A percentile compares a stretch with the other conserved stretches of the same genome.
Conservation (phyloP, 176 grass and related monocot species). For the Triticum monococcum region DNA sequence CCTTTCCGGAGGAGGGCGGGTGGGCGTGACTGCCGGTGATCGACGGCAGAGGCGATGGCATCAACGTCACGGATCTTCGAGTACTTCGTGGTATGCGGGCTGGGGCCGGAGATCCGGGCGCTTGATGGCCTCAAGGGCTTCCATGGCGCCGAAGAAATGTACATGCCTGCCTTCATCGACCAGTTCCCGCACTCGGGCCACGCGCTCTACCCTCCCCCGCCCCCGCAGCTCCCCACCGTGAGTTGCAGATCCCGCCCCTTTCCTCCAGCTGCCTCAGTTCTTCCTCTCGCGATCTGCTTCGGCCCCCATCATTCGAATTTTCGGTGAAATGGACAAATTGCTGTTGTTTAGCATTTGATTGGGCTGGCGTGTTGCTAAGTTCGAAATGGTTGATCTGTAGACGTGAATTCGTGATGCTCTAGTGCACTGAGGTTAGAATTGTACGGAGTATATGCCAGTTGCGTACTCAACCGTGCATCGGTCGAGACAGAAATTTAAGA, state of each 20-base stretch:
- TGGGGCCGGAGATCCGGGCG: slow-evolving; percentile 89
- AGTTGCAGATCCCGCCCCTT: slow-evolving; percentile 60
- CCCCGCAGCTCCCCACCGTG: slow-evolving; percentile 94
- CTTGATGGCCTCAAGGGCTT: slow-evolving; percentile 84
- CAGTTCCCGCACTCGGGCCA: slow-evolving; percentile 81
- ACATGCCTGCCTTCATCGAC: slow-evolving; percentile 86
- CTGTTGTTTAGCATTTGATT: slow-evolving; percentile 9
- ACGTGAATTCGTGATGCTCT: slow-evolving; percentile 18
- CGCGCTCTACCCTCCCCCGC: slow-evolving; percentile 79
- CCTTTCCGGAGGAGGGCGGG: neutral
- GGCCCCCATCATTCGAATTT: neutral
- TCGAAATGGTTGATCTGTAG: neutral
- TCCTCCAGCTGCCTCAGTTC: slow-evolving; percentile 34
- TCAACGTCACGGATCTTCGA: slow-evolving; percentile 69
- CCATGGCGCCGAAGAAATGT: slow-evolving; percentile 71
- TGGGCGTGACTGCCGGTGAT: neutral
- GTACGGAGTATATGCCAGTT: neutral
- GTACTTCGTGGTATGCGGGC: slow-evolving; percentile 98
- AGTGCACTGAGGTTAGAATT: neutral
- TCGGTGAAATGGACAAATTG: slow-evolving; percentile 12
- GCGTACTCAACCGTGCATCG: neutral
- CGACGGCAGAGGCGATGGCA: slow-evolving; percentile 20
- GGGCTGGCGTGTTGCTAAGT: slow-evolving; percentile 1
- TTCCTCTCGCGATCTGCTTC: neutral
- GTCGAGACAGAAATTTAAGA: neutral